Evolutionary conservation across 139 green algal genomes (phyloP), one percentile per base, ranked within the genome.

Genomic region (Edaphochlamys debaryana): DNA sequence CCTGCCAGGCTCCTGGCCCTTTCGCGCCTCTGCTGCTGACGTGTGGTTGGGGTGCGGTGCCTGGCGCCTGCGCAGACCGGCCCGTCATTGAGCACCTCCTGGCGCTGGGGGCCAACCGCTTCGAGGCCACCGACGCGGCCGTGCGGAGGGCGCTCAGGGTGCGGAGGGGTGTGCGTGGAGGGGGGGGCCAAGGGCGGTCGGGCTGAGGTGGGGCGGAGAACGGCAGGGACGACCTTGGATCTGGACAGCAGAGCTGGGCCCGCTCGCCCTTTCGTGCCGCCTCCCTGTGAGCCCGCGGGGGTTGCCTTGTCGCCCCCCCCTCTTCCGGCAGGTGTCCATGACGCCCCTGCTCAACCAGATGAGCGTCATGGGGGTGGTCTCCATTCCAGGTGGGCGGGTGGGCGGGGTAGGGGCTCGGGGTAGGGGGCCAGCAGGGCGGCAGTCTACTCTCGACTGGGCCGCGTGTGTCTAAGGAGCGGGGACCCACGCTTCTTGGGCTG

Each of bases 291-390:
- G n/a, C n/a, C n/a, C n/a, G n/a, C n/a, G n/a, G n/a, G n/a, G n/a
- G n/a, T n/a, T n/a, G n/a, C n/a, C n/a, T n/a, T n/a, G 29, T 67
- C 29, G 30, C 38, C 11, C 38, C 60, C 60, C 60, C 29, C 11
- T 37, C 60, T 22, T 3, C 60, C 38, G 38, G 79, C 72, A 81
- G 76, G 76, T 93, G 69, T 93, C 95, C 15, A 91, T 98, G 83
- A 96, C 92, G 29, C 95, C 95, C 8, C 85, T 94, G 34, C 83
- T 98, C 63, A 97, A 97, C 89, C 88, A 92, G 75, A 95, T 98
- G 91, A 93, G 87, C 41, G 95, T 97, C 23, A 82, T 95, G 68
- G 94, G 94, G 17, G 85, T 96, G 30, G 94, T 98, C 38, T 73
- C 76, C 17, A 82, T 82, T n/a, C 76, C 76, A 25, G 74, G 74